Evolutionary conservation across 2,329 filamentous ascomycete species (phyloP).

Genomic region (Mycosphaerella sp.): DNA sequence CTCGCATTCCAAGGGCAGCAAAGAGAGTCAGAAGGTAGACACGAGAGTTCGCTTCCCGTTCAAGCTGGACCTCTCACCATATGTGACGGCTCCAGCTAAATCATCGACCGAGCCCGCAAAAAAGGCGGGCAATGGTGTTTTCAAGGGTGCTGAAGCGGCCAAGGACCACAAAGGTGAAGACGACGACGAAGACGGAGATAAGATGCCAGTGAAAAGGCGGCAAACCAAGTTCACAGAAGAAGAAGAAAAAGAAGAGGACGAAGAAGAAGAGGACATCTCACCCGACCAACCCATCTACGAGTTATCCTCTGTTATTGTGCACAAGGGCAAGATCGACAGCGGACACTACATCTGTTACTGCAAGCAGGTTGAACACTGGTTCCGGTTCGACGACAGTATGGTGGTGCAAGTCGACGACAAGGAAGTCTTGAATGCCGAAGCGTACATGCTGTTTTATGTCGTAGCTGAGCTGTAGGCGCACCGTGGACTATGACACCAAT

Average conservation of each 20-base stretch:
- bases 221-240: neutral
- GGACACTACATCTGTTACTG: conserved; percentile 92
- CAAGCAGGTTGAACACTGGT: conserved; percentile 79
- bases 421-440: conserved; percentile 77
- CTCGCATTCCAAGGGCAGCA: conserved; percentile 42
- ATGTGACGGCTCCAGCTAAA: conserved; percentile 49
- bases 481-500: neutral
- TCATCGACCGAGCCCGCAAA: conserved; percentile 36
- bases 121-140: neutral
- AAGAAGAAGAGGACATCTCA: conserved; percentile 14
- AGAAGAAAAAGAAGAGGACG: conserved; percentile 6
- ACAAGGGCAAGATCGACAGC: conserved; percentile 86
- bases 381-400: conserved; percentile 91
- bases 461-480: conserved; percentile 18
- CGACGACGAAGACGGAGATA: conserved; percentile 17
- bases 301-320: conserved; percentile 81
- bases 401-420: conserved; percentile 77
- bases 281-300: conserved; percentile 65
- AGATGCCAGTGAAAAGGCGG: conserved; percentile 14
- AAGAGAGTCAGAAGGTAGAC: conserved; percentile 84
- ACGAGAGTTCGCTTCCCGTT: conserved; percentile 80
- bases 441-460: conserved; percentile 81
- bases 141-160: too few species aligned
- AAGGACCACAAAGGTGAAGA: conserved; percentile 3
- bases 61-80: conserved; percentile 82